These are phyloP conservation scores for Hyparrhenia diplandra DNA, from an alignment of 176 grass and related monocot species.

Conservation along the genomic window DNA sequence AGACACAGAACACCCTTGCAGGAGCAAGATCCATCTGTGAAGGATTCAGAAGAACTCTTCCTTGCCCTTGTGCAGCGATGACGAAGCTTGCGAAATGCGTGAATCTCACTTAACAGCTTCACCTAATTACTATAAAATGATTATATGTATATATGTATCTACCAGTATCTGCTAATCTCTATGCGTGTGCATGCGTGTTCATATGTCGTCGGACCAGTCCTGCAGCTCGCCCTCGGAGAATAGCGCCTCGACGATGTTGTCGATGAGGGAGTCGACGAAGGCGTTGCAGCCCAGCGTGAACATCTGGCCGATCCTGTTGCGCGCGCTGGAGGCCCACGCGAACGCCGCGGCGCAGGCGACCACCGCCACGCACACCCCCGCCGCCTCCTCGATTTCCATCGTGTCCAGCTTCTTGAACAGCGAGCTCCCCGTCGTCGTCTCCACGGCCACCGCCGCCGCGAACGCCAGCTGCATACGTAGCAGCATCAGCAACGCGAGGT, in stretches of 20 bases:
- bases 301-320: constrained; percentile 77
- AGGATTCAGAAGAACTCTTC: neutral
- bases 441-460: constrained; percentile 63
- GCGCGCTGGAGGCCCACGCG: constrained; percentile 73
- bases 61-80: neutral
- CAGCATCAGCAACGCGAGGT: neutral
- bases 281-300: constrained; percentile 69
- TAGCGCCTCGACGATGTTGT: constrained; percentile 88
- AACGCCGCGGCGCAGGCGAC: constrained; percentile 68
- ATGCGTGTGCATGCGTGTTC: neutral
- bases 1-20: too few relatives aligned
- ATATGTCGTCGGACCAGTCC: constrained; percentile 86
- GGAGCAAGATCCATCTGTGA: too few relatives aligned
- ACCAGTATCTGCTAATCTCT: neutral
- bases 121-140: neutral
- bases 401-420: constrained; percentile 94
- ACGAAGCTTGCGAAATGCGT: neutral
- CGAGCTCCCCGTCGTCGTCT: constrained; percentile 78
- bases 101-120: neutral
- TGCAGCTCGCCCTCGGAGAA: constrained; percentile 73
- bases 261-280: constrained; percentile 93
- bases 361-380: constrained; percentile 65
- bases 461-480: constrained; percentile 53
- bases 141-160: constrained; percentile 9
- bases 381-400: constrained; percentile 75